Evolutionary conservation across 805 yeast genomes (phyloP).

Genomic region (Candida rishiriensis): DNA sequence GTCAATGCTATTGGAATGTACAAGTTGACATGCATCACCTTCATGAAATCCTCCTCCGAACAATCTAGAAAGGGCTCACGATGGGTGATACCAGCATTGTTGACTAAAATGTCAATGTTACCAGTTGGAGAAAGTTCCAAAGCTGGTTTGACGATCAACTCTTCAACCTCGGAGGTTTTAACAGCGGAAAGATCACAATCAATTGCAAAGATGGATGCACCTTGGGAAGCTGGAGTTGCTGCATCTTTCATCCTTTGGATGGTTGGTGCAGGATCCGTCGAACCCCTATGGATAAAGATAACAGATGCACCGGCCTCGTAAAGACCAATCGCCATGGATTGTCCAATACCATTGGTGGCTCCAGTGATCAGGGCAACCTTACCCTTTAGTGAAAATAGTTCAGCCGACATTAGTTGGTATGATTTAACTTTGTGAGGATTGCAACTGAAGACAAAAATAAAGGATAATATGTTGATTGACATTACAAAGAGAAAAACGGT

Average conservation of each 20-base stretch:
- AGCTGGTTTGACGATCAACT: slow-evolving; percentile 28
- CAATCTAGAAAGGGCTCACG: slow-evolving; percentile 32
- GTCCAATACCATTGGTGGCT: slow-evolving; percentile 53
- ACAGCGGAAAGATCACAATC: slow-evolving; percentile 26
- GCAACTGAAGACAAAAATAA: no score
- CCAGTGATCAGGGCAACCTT: slow-evolving; percentile 45
- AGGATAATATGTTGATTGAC: no score
- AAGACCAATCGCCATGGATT: slow-evolving; percentile 44
- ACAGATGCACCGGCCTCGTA: slow-evolving; percentile 46
- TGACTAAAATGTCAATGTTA: slow-evolving; percentile 29
- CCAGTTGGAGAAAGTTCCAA: slow-evolving; percentile 26
- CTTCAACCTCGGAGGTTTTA: slow-evolving; percentile 26
- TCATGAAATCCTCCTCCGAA: slow-evolving; percentile 34
- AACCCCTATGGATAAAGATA: slow-evolving; percentile 34
- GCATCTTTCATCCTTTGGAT: slow-evolving; percentile 22
- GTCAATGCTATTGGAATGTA: slow-evolving; percentile 34
- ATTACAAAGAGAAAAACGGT: no score
- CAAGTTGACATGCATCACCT: slow-evolving; percentile 38
- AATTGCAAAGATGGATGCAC: slow-evolving; percentile 12
- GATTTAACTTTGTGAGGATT: no score
- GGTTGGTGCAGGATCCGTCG: slow-evolving; percentile 26
- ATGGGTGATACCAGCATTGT: slow-evolving; percentile 34
- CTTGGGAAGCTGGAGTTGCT: slow-evolving; percentile 24
- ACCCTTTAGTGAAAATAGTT: slow-evolving; percentile 34
- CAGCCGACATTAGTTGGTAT: slow-evolving; percentile 2